Evolutionary conservation across 148 eudicot genomes (phyloP).

Genomic region (Cornus kousa): DNA sequence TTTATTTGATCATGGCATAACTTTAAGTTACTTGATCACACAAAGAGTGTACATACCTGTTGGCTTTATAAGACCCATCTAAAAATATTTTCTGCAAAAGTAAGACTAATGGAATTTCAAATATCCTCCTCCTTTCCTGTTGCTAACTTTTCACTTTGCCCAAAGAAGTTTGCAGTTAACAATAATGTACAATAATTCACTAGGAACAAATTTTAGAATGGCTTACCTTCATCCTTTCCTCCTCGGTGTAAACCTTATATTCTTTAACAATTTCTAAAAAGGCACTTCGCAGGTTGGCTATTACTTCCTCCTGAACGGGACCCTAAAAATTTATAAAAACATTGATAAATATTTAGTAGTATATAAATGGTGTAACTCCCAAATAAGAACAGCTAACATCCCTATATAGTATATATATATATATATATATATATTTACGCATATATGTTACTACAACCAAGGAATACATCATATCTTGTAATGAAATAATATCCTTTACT

Average conservation of each 20-base stretch:
- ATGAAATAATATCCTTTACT: not conserved
- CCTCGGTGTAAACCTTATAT: conserved; percentile 71
- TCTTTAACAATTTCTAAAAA: conserved; percentile 71
- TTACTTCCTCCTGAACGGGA: conserved; percentile 89
- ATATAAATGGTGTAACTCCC: not conserved
- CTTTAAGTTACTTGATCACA: not conserved
- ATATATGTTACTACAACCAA: not conserved
- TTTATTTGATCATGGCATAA: not conserved
- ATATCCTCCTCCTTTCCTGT: not conserved
- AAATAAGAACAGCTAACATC: not conserved
- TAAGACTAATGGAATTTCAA: not conserved
- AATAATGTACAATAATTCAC: not conserved
- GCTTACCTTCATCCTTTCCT: conserved; percentile 75
- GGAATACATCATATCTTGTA: not conserved
- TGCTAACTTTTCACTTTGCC: not conserved
- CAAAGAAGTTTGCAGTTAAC: not conserved
- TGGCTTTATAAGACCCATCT: too few relatives aligned
- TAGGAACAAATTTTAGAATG: not conserved
- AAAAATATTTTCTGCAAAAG: not conserved
- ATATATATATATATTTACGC: too few relatives aligned
- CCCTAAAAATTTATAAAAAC: conserved; percentile 51
- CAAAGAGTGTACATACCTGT: not conserved
- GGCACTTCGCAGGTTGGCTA: conserved; percentile 71
- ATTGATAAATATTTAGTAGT: not conserved
- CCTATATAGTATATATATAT: not conserved